Evolutionary conservation across 176 grass and related monocot species (phyloP).

Genomic region (Aegilops bicornis): DNA sequence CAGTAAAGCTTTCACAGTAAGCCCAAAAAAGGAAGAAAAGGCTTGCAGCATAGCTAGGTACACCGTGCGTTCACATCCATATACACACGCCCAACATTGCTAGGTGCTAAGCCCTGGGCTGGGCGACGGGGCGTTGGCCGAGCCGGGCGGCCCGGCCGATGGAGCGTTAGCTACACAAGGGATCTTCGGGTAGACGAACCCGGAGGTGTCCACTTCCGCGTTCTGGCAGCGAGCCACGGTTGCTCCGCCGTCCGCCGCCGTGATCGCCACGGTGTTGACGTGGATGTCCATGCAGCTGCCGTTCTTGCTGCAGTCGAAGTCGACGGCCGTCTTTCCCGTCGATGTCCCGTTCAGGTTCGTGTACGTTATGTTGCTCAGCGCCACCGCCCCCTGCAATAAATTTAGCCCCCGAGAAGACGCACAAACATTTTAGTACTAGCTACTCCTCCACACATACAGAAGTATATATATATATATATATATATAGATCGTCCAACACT

Average conservation of each 20-base stretch:
- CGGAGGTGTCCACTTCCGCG: background rate
- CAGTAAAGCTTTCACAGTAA: no score
- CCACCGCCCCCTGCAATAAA: constrained; percentile 24
- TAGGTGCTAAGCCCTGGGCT: no score
- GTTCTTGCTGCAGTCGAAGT: constrained; percentile 11
- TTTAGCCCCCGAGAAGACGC: background rate
- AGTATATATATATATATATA: background rate
- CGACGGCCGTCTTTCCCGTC: background rate
- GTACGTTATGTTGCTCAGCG: constrained; percentile 28
- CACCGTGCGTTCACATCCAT: no score
- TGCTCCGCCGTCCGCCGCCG: background rate
- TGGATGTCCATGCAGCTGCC: constrained; percentile 34
- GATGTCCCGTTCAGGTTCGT: constrained; percentile 27
- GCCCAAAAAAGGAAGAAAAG: no score
- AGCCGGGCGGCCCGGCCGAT: no score
- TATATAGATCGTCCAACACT: background rate
- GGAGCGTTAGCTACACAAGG: background rate
- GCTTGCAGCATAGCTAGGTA: no score
- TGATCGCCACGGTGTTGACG: constrained; percentile 17
- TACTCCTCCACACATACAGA: background rate
- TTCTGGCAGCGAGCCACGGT: constrained; percentile 12
- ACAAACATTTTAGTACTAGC: background rate
- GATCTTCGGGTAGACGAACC: constrained; percentile 17
- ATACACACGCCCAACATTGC: no score
- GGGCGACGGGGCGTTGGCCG: no score